Evolutionary conservation across 2,329 filamentous ascomycete species (phyloP).

Genomic region (Fusarium protoensiforme): DNA sequence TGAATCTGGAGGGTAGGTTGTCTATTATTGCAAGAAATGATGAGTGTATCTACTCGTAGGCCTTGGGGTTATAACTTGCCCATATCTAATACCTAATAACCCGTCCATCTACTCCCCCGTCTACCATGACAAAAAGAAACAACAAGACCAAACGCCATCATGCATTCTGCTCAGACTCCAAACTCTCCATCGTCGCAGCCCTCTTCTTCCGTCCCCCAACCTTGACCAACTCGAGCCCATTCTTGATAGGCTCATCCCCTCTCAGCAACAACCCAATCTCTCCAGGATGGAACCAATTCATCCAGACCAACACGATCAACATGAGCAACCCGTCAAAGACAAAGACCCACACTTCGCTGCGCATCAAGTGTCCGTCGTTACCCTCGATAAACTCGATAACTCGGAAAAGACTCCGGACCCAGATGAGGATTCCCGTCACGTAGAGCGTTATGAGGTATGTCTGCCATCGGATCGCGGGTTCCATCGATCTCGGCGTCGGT

Average conservation of each 20-base stretch:
- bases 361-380: constrained; percentile 46
- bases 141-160: background rate
- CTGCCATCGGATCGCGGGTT: constrained; percentile 44
- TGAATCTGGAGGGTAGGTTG: too few relatives aligned
- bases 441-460: constrained; percentile 45
- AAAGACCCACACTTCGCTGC: constrained; percentile 50
- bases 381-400: constrained; percentile 56
- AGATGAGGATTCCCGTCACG: constrained; percentile 48
- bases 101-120: background rate
- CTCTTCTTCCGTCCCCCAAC: constrained; percentile 8
- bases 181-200: constrained; percentile 24
- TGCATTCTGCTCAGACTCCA: constrained; percentile 14
- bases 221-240: constrained; percentile 38
- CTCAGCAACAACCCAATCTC: constrained; percentile 43
- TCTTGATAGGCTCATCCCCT: constrained; percentile 34
- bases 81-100: background rate
- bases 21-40: background rate
- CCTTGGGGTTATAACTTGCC: background rate
- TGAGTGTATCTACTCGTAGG: background rate
- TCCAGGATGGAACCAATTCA: constrained; percentile 46
- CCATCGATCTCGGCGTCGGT: constrained; percentile 20
- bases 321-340: constrained; percentile 53
- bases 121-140: background rate
- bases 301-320: constrained; percentile 42
- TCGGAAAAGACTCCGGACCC: constrained; percentile 55